Evolutionary conservation across 2,329 filamentous ascomycete species (phyloP), one percentile per base, ranked within the genome.

Genomic region (Aspergillus sp.): DNA sequence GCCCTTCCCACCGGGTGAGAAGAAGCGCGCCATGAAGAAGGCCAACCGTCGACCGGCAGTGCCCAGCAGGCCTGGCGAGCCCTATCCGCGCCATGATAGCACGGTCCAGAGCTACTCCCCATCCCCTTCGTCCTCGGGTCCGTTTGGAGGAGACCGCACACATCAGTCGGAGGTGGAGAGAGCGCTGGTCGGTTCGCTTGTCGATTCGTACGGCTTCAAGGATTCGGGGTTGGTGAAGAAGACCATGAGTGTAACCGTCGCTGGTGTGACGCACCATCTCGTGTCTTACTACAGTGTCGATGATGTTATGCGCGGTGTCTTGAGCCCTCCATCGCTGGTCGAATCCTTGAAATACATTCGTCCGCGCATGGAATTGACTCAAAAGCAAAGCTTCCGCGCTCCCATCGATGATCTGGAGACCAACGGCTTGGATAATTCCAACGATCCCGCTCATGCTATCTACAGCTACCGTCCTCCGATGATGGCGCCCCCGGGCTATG

Each of bases 191-290:
- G 90, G 90, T 5, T 94, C 89, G 1, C 75, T 95, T 10, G 81
- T 91, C n/a, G 90, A 95, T 68, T 90, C 86, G 0, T 95, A 95
- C 59, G 82, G 83, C 27, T 95, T 95, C 77, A 93, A 93, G 61
- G 75, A 82, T 12, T 80, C 82, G 1, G 90, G 90, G 0, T 71
- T 96, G 37, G 81, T 95, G 53, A 96, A 96, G 77, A 95, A 95
- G 74, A 95, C 90, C 0, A 90, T 95, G 68, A 91, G 85, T 58
- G 81, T 95, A 35, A 82, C 79, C 2, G 82, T 85, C 44, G 78
- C 84, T 22, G 85, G 85, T 2, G 79, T 90, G 2, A 83, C 82
- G 2, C 90, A 95, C 60, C 90, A 95, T 60, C 72, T 96, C 45
- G 89, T 95, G 37, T 90, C 86, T 13, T 96, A 96, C 65, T 95